phyloP scores from a whole-genome alignment of 345 rosid genomes.

The Boechera stricta region DNA sequence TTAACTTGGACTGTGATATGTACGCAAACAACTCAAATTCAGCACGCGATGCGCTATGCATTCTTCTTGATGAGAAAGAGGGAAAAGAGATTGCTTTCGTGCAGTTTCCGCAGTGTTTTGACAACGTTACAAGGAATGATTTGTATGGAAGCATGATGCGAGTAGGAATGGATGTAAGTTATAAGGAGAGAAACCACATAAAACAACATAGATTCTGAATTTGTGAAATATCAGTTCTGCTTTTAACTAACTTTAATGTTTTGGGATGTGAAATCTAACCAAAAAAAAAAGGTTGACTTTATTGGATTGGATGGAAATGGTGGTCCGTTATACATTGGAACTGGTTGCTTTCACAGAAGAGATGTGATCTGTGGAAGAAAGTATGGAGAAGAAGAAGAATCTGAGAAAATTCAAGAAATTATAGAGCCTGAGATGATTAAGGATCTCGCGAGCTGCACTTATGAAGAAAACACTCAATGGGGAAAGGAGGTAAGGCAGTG shows the following conservation, averaged over 20 bases:
- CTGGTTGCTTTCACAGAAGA: slow-evolving; percentile 87
- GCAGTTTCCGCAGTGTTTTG: slow-evolving; percentile 66
- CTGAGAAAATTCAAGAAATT: slow-evolving; percentile 24
- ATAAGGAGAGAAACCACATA: neutral
- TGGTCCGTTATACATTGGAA: slow-evolving; percentile 71
- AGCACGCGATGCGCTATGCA: slow-evolving; percentile 73
- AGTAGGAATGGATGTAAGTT: slow-evolving; percentile 30
- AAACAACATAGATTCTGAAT: neutral
- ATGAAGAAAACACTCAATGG: slow-evolving; percentile 67
- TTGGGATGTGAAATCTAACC: slow-evolving; percentile 45
- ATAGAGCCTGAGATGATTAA: slow-evolving; percentile 47
- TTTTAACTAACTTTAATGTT: slow-evolving; percentile 5
- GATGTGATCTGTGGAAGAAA: slow-evolving; percentile 62
- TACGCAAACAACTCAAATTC: slow-evolving; percentile 66
- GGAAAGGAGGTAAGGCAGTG: slow-evolving; percentile 63
- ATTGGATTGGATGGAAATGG: slow-evolving; percentile 72
- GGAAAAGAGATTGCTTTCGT: slow-evolving; percentile 71
- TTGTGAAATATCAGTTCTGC: neutral
- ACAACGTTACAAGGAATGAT: slow-evolving; percentile 65
- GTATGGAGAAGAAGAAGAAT: slow-evolving; percentile 40
- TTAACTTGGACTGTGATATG: slow-evolving; percentile 86
- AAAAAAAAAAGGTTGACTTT: slow-evolving; percentile 60
- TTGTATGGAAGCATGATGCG: slow-evolving; percentile 46
- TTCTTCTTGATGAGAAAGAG: slow-evolving; percentile 74
- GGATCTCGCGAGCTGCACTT: slow-evolving; percentile 63